A percentile compares a stretch with the other conserved stretches of the same genome.
These are phyloP conservation scores for Penicillium sp. DNA, from an alignment of 2,329 filamentous ascomycete genomes.

Conservation along the genomic window DNA sequence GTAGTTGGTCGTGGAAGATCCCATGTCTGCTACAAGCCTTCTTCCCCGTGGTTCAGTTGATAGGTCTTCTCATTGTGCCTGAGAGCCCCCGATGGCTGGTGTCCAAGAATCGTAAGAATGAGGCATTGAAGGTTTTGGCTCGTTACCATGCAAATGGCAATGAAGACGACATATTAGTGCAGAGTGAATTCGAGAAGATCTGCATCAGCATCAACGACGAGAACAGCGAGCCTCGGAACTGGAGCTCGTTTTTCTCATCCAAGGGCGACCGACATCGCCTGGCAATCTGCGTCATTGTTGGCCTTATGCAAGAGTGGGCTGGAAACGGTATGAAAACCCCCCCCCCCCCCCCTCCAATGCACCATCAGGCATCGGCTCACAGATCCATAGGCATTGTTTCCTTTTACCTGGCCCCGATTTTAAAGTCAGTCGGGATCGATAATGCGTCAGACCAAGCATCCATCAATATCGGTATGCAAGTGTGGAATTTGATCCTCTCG, in stretches of 20 bases:
- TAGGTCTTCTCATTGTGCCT: conserved; percentile 54
- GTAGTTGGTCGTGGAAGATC: conserved; percentile 52
- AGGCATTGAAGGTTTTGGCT: conserved; percentile 55
- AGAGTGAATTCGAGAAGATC: conserved; percentile 21
- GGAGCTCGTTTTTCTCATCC: conserved; percentile 18
- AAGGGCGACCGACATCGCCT: conserved; percentile 17
- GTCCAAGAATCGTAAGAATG: conserved; percentile 55
- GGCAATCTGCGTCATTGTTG: conserved; percentile 17
- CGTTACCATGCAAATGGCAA: conserved; percentile 58
- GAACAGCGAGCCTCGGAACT: conserved; percentile 7
- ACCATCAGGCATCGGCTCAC: neutral
- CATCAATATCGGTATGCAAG: conserved; percentile 24
- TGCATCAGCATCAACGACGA: conserved; percentile 17
- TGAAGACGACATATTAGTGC: conserved; percentile 23
- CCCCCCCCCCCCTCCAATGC: too few species aligned
- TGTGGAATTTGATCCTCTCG: conserved; percentile 24
- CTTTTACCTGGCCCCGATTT: conserved; percentile 40
- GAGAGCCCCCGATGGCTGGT: conserved; percentile 65
- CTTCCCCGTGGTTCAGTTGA: conserved; percentile 47
- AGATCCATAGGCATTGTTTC: conserved; percentile 22
- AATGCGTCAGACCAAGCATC: conserved; percentile 26
- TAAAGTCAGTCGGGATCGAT: conserved; percentile 32
- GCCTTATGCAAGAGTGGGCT: conserved; percentile 23
- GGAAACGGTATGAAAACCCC: conserved; percentile 15
- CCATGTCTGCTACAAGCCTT: conserved; percentile 55